Percentiles rank a stretch among this genome's conserved stretches.
Evolutionary conservation across 768 basidiomycete genomes (phyloP).

Genomic region (Russula olivacea): DNA sequence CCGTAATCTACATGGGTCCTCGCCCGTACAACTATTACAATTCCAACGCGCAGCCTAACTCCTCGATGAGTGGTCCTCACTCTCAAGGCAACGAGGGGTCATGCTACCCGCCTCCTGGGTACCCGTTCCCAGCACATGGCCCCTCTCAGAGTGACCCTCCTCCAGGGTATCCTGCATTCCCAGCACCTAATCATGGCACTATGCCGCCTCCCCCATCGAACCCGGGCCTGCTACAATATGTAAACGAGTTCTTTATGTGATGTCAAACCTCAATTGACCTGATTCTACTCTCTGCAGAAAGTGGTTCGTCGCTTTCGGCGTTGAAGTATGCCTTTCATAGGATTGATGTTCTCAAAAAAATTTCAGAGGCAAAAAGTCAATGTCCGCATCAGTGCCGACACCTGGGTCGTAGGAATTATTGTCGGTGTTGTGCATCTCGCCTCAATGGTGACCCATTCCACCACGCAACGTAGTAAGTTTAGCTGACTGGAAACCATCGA

Average conservation of each 20-base stretch:
- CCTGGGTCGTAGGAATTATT: constrained; percentile 34
- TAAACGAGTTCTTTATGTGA: background rate
- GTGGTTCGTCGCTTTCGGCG: constrained; percentile 4
- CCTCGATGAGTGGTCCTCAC: background rate
- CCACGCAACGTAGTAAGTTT: background rate
- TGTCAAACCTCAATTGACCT: background rate
- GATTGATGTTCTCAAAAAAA: background rate
- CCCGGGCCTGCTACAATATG: background rate
- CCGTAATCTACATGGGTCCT: background rate
- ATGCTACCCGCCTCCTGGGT: background rate
- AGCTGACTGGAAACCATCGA: background rate
- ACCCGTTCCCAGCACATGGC: background rate
- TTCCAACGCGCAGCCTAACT: background rate
- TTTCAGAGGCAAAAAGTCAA: constrained; percentile 29
- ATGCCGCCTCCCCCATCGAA: background rate
- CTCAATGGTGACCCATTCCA: constrained; percentile 16
- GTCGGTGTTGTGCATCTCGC: constrained; percentile 26
- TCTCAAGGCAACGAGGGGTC: too few relatives aligned
- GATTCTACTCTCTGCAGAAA: background rate
- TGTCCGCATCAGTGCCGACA: constrained; percentile 30
- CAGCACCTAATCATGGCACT: background rate
- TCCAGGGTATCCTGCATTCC: background rate
- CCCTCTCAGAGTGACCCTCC: background rate
- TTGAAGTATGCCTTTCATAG: background rate
- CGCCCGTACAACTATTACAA: background rate